Conservation (phyloP, 345 rosid genomes). For the Gossypium australe region DNA sequence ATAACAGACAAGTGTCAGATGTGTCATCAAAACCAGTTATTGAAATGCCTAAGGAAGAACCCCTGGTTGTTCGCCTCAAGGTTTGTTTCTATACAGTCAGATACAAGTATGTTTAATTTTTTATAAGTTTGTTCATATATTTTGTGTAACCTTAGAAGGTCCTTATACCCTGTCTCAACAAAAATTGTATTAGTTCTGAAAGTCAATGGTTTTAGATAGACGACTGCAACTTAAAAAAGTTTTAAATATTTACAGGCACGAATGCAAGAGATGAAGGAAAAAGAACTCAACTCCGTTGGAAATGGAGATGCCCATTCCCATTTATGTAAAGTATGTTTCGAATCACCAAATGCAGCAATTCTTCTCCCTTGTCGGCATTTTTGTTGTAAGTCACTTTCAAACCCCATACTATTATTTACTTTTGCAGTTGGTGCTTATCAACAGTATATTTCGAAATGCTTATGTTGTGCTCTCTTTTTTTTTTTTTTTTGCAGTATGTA, state of each 20-base stretch:
- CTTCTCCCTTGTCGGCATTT: constrained; percentile 99
- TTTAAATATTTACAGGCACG: constrained; percentile 51
- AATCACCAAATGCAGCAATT: constrained; percentile 90
- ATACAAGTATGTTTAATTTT: neutral
- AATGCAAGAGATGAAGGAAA: constrained; percentile 99
- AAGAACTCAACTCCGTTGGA: constrained; percentile 60
- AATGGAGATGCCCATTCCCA: constrained; percentile 87
- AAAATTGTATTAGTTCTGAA: neutral
- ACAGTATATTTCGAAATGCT: neutral
- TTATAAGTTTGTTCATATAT: neutral
- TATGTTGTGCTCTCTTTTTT: neutral
- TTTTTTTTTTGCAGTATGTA: constrained; percentile 72
- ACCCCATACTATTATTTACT: neutral
- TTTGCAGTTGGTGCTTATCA: neutral
- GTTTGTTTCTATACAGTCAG: constrained; percentile 21
- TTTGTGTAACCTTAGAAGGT: neutral
- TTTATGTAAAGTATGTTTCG: constrained; percentile 94
- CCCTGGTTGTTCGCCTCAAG: constrained; percentile 90
- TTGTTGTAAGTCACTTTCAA: constrained; percentile 64
- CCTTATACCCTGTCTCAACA: neutral
- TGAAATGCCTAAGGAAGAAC: constrained; percentile 70
- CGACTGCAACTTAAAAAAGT: neutral
- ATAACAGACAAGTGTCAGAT: constrained; percentile 37
- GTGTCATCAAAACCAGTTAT: constrained; percentile 43
- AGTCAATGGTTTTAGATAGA: neutral